Conservation (phyloP, 768 basidiomycete genomes). For the Lentinula detonsa region DNA sequence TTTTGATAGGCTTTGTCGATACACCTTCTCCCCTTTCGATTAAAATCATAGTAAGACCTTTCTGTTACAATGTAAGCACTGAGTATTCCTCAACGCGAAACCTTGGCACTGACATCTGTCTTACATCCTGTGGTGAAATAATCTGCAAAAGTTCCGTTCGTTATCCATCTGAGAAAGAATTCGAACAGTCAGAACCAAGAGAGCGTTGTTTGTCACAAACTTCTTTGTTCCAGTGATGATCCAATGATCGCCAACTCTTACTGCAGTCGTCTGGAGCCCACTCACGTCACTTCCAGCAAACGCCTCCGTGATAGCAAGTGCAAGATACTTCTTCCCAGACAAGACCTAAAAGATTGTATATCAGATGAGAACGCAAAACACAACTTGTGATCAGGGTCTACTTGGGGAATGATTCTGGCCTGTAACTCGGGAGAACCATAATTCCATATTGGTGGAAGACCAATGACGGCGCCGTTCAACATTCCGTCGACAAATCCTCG, state of each 20-base stretch:
- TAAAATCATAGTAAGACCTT: conserved; percentile 71
- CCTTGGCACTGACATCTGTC: conserved; percentile 44
- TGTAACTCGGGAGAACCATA: conserved; percentile 75
- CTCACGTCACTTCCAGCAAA: conserved; percentile 87
- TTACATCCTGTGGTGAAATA: conserved; percentile 78
- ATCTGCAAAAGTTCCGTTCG: conserved; percentile 81
- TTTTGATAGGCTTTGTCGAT: conserved; percentile 86
- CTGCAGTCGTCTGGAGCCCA: conserved; percentile 81
- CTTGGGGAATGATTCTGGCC: conserved; percentile 64
- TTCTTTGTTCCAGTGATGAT: conserved; percentile 93
- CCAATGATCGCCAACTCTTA: conserved; percentile 81
- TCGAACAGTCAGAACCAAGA: not conserved
- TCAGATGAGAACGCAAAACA: not conserved
- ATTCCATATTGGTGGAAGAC: conserved; percentile 86
- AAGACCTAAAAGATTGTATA: conserved; percentile 28
- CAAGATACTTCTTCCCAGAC: conserved; percentile 77
- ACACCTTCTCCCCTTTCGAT: conserved; percentile 68
- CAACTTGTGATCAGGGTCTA: conserved; percentile 18
- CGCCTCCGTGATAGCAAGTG: conserved; percentile 89
- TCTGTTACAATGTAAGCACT: conserved; percentile 24
- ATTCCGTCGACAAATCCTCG: conserved; percentile 88
- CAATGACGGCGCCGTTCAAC: conserved; percentile 77
- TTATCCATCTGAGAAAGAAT: conserved; percentile 63
- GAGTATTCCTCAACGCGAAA: not conserved
- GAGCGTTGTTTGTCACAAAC: conserved; percentile 27